Percentiles rank a stretch among this genome's conserved stretches.
Evolutionary conservation across 768 basidiomycete species (phyloP).

Genomic region (Psilocybe cyanescens): DNA sequence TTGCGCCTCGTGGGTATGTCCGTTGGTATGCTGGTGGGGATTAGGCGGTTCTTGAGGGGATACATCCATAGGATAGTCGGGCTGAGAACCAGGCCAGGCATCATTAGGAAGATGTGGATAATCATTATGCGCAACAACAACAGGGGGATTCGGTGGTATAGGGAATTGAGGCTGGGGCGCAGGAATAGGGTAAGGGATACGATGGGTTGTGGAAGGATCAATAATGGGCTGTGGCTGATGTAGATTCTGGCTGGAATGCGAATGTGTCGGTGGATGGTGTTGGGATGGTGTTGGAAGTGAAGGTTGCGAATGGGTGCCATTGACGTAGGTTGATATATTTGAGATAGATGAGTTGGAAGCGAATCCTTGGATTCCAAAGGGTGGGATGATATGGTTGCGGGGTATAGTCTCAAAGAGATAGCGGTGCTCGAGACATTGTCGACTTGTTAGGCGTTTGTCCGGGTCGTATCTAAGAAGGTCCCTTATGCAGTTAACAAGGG

Average conservation of each 20-base stretch:
- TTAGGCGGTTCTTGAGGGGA: slow-evolving; percentile 49
- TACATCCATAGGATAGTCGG: slow-evolving; percentile 66
- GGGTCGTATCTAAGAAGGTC: slow-evolving; percentile 95
- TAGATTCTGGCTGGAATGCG: slow-evolving; percentile 41
- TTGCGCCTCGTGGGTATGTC: slow-evolving; percentile 54
- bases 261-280: slow-evolving; percentile 50
- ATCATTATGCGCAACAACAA: slow-evolving; percentile 27
- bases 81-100: slow-evolving; percentile 30
- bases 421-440: slow-evolving; percentile 84
- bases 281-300: slow-evolving; percentile 37
- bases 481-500: slow-evolving; percentile 88
- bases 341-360: slow-evolving; percentile 38
- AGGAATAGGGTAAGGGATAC: slow-evolving; percentile 48
- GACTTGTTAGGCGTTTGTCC: slow-evolving; percentile 80
- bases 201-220: slow-evolving; percentile 55
- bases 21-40: slow-evolving; percentile 39
- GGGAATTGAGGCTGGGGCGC: slow-evolving; percentile 23
- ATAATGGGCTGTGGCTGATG: slow-evolving; percentile 46
- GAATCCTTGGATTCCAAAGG: slow-evolving; percentile 51
- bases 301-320: slow-evolving; percentile 35
- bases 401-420: slow-evolving; percentile 85
- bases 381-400: slow-evolving; percentile 67
- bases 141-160: slow-evolving; percentile 20
- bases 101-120: slow-evolving; percentile 34
- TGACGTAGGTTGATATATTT: slow-evolving; percentile 35